A percentile compares a stretch with the other conserved stretches of the same genome.
Conservation (phyloP, 441 rosid species). For the Biscutella laevigata region DNA sequence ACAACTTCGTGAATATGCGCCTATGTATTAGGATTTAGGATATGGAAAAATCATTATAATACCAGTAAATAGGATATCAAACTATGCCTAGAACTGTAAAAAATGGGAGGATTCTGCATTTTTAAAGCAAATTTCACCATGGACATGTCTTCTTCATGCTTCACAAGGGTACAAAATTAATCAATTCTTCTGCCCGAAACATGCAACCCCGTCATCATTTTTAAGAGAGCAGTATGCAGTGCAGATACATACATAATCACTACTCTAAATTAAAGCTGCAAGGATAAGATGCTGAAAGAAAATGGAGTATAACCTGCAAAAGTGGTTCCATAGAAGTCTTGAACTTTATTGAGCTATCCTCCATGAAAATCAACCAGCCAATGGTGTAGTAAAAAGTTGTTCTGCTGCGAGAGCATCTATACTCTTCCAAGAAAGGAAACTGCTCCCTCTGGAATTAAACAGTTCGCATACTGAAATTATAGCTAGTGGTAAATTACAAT, state of each 20-base stretch:
- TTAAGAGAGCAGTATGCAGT: neutral
- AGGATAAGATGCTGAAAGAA: constrained; percentile 14
- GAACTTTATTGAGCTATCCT: constrained; percentile 90
- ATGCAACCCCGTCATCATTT: constrained; percentile 8
- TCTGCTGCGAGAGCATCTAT: constrained; percentile 95
- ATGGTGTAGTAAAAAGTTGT: constrained; percentile 91
- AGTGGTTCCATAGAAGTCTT: constrained; percentile 96
- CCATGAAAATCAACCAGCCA: constrained; percentile 97
- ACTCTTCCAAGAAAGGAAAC: constrained; percentile 85
- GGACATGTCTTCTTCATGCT: neutral
- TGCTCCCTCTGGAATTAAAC: constrained; percentile 75
- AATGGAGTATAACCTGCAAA: constrained; percentile 45
- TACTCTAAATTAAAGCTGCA: neutral
- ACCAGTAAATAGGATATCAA: neutral
- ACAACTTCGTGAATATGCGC: constrained; percentile 1
- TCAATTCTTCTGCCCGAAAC: neutral
- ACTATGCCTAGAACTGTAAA: constrained; percentile 6
- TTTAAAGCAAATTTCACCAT: constrained; percentile 3
- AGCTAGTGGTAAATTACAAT: constrained; percentile 1
- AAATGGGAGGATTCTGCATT: neutral
- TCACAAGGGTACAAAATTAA: neutral
- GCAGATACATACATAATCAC: constrained; percentile 6
- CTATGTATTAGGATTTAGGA: neutral
- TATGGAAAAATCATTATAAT: neutral
- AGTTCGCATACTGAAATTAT: constrained; percentile 15